phyloP scores from a whole-genome alignment of 352 stramenopile species.

The Phytophthora niederhauseri region DNA sequence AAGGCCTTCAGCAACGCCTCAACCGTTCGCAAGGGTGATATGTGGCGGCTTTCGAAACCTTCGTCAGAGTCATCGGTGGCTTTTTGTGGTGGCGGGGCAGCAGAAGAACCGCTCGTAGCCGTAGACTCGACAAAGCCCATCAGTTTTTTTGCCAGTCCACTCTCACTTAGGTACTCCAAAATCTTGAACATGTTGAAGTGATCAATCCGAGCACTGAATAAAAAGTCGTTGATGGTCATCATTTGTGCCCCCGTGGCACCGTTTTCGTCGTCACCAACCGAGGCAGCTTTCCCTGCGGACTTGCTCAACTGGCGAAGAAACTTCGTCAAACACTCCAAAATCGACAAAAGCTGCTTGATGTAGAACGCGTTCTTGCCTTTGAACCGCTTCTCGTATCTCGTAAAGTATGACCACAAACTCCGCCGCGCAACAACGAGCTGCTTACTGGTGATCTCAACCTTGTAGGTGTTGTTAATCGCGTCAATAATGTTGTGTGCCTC shows the following conservation, averaged over 20 bases:
- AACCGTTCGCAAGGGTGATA: slow-evolving; percentile 86
- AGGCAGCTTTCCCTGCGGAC: slow-evolving; percentile 4
- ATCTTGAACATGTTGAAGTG: slow-evolving; percentile 94
- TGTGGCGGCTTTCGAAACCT: slow-evolving; percentile 69
- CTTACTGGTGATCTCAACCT: slow-evolving; percentile 76
- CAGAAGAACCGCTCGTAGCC: slow-evolving; percentile 8
- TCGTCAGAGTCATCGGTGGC: slow-evolving; percentile 37
- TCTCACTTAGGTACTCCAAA: slow-evolving; percentile 79
- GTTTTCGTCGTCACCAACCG: slow-evolving; percentile 27
- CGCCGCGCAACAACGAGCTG: slow-evolving; percentile 72
- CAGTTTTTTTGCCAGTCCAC: slow-evolving; percentile 83
- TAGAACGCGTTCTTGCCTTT: slow-evolving; percentile 90
- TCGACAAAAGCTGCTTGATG: slow-evolving; percentile 88
- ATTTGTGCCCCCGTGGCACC: slow-evolving; percentile 52
- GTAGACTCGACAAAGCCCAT: slow-evolving; percentile 77
- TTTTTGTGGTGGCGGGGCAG: neutral
- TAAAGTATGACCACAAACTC: slow-evolving; percentile 87
- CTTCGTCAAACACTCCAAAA: slow-evolving; percentile 79
- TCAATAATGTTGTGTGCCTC: slow-evolving; percentile 99
- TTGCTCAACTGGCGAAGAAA: slow-evolving; percentile 72
- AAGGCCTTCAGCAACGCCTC: slow-evolving; percentile 78
- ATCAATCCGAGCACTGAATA: slow-evolving; percentile 80
- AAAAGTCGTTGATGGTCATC: slow-evolving; percentile 87
- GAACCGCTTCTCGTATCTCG: slow-evolving; percentile 88
- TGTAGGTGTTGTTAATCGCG: slow-evolving; percentile 93